phyloP scores from a whole-genome alignment of 805 yeast species.

The Metschnikowia cerradonensis region DNA sequence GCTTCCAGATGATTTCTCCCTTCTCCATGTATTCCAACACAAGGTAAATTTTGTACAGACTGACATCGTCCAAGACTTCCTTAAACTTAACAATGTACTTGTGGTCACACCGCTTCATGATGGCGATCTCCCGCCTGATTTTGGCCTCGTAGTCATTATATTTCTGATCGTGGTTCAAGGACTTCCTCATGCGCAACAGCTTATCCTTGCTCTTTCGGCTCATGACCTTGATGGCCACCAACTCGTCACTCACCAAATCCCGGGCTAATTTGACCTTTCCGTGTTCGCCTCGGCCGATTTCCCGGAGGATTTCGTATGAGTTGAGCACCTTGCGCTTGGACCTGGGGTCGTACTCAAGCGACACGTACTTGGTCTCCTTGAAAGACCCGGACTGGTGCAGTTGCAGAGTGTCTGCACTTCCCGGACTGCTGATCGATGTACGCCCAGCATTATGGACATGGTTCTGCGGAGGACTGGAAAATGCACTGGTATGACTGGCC shows the following conservation, averaged over 20 bases:
- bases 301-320: conserved; percentile 82
- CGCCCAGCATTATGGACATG: conserved; percentile 1
- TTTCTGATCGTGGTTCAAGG: conserved; percentile 18
- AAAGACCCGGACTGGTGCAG: neutral
- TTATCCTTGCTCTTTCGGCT: conserved; percentile 55
- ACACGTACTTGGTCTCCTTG: conserved; percentile 77
- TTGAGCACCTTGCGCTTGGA: conserved; percentile 77
- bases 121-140: conserved; percentile 40
- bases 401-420: neutral
- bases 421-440: conserved; percentile 1
- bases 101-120: conserved; percentile 46
- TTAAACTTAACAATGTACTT: conserved; percentile 38
- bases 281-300: conserved; percentile 94
- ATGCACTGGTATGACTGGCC: neutral
- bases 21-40: conserved; percentile 85
- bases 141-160: conserved; percentile 33
- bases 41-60: conserved; percentile 79
- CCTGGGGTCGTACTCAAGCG: conserved; percentile 84
- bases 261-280: conserved; percentile 94
- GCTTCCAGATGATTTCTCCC: conserved; percentile 86
- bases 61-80: conserved; percentile 79
- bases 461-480: conserved; percentile 1
- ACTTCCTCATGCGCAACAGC: conserved; percentile 31
- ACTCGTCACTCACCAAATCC: conserved; percentile 56
- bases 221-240: conserved; percentile 92